Percentiles rank a stretch among this genome's conserved stretches.
Evolutionary conservation across 768 basidiomycete genomes (phyloP).

Genomic region (Suillus lakei): DNA sequence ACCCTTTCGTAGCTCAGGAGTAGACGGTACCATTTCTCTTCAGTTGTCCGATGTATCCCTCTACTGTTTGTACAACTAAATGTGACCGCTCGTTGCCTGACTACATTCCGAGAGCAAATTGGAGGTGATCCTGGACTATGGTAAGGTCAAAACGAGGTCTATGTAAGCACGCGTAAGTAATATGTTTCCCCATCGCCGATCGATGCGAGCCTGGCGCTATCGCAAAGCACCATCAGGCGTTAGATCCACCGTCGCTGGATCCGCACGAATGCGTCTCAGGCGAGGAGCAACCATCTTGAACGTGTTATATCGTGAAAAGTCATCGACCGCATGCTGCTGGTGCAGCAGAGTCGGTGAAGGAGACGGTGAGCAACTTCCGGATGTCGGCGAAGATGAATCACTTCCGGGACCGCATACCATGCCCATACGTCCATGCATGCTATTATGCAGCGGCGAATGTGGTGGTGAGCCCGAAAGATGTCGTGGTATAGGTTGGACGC

Average conservation of each 20-base stretch:
- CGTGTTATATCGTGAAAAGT: constrained; percentile 20
- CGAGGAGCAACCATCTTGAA: constrained; percentile 23
- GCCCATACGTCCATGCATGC: constrained; percentile 15
- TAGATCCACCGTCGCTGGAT: constrained; percentile 22
- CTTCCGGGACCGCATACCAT: constrained; percentile 36
- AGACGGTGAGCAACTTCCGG: constrained; percentile 59
- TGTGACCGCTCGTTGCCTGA: constrained; percentile 17
- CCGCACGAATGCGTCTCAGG: constrained; percentile 17
- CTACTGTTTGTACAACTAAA: constrained; percentile 5
- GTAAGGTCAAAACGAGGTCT: constrained; percentile 8
- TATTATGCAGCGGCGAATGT: constrained; percentile 33
- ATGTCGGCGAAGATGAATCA: constrained; percentile 63
- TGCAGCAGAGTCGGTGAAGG: constrained; percentile 39
- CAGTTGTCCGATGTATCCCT: constrained; percentile 1
- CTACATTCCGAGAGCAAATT: constrained; percentile 18
- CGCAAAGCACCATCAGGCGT: constrained; percentile 8
- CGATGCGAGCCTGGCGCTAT: constrained; percentile 2
- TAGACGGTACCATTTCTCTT: constrained; percentile 28
- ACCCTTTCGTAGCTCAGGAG: constrained; percentile 82
- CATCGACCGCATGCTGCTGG: constrained; percentile 14
- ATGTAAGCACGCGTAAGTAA: constrained; percentile 6
- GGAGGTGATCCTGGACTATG: constrained; percentile 18
- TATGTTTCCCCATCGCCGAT: background rate
- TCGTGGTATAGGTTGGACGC: constrained; percentile 18
- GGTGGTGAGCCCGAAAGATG: constrained; percentile 32